Evolutionary conservation across 106 monocot genomes (phyloP).

Genomic region (Vanilla planifolia): DNA sequence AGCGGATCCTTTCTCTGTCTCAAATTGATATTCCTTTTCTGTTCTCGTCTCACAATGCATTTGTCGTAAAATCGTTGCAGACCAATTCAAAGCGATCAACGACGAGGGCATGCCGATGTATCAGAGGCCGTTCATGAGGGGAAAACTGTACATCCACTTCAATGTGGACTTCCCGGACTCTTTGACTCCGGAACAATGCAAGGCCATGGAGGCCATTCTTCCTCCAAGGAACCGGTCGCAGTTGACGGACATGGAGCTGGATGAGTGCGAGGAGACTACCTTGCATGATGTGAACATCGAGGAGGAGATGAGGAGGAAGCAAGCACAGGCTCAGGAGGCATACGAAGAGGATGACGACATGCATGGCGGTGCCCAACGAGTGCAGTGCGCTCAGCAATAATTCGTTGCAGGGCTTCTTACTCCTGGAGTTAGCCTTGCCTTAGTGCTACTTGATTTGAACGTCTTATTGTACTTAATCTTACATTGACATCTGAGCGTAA

Average conservation of each 20-base stretch:
- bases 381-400: slow-evolving; percentile 69
- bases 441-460: too few species aligned
- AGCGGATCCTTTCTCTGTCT: background rate
- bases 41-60: too few species aligned
- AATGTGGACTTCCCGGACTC: slow-evolving; percentile 58
- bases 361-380: slow-evolving; percentile 56
- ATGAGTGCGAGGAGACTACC: slow-evolving; percentile 66
- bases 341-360: slow-evolving; percentile 60
- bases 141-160: slow-evolving; percentile 58
- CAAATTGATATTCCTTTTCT: background rate
- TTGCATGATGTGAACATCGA: slow-evolving; percentile 62
- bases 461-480: too few species aligned
- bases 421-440: too few species aligned
- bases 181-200: slow-evolving; percentile 38
- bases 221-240: slow-evolving; percentile 29
- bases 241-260: slow-evolving; percentile 60
- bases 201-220: slow-evolving; percentile 35
- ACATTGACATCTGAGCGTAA: too few species aligned
- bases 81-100: slow-evolving; percentile 23
- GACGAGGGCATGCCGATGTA: slow-evolving; percentile 27
- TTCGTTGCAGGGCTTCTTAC: too few species aligned
- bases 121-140: slow-evolving; percentile 22
- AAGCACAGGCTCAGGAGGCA: slow-evolving; percentile 45
- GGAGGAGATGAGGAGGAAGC: slow-evolving; percentile 71
- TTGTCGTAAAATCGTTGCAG: slow-evolving; percentile 19